These are phyloP conservation scores for Aspergillus nomiae DNA, from an alignment of 2,329 filamentous ascomycete species.

Conservation along the genomic window DNA sequence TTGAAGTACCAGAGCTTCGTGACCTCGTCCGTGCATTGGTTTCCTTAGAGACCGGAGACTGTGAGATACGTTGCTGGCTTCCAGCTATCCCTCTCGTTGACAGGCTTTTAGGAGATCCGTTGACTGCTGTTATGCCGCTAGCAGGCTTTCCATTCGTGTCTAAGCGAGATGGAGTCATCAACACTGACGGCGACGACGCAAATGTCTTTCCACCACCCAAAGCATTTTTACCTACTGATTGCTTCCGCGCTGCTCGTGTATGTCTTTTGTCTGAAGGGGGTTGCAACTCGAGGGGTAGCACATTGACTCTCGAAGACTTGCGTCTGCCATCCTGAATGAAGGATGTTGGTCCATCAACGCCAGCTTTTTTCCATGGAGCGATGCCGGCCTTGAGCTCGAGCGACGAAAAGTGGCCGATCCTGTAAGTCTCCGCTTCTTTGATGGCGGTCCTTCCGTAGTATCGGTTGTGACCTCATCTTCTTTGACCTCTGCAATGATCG, in stretches of 20 bases:
- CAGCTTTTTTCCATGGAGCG: slow-evolving; percentile 89
- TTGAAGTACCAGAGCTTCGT: slow-evolving; percentile 28
- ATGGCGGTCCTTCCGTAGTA: slow-evolving; percentile 42
- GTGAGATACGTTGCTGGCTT: slow-evolving; percentile 26
- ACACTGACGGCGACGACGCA: slow-evolving; percentile 33
- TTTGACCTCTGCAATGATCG: slow-evolving; percentile 31
- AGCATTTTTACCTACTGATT: slow-evolving; percentile 33
- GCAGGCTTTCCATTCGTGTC: slow-evolving; percentile 33
- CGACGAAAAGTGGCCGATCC: slow-evolving; percentile 37
- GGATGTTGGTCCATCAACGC: slow-evolving; percentile 82
- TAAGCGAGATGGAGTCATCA: slow-evolving; percentile 30
- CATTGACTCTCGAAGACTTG: slow-evolving; percentile 60
- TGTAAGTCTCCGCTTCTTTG: slow-evolving; percentile 49
- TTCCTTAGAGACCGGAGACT: slow-evolving; percentile 31
- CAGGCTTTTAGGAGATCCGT: slow-evolving; percentile 33
- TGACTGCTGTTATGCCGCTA: slow-evolving; percentile 31
- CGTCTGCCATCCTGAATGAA: slow-evolving; percentile 68
- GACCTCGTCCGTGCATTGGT: slow-evolving; percentile 31
- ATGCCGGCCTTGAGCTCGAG: slow-evolving; percentile 52
- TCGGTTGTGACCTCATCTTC: slow-evolving; percentile 30
- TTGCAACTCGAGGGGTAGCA: slow-evolving; percentile 50
- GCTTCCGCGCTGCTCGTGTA: slow-evolving; percentile 44
- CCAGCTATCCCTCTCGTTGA: slow-evolving; percentile 24
- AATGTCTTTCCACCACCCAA: slow-evolving; percentile 26
- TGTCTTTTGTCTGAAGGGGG: slow-evolving; percentile 51